Conservation (phyloP, 345 rosid species). For the Lepidium didymum region DNA sequence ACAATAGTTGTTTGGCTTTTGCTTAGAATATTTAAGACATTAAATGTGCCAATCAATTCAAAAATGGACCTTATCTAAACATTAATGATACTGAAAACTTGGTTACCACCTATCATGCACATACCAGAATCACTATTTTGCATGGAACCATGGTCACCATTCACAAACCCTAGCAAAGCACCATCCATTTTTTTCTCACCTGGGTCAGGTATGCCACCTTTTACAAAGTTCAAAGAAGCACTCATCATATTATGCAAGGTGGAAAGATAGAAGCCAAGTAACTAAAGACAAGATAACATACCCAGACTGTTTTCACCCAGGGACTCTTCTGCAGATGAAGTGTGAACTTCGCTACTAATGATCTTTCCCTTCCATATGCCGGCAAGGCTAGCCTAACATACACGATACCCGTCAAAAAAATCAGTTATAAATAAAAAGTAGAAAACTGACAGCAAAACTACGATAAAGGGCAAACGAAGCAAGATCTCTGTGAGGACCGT, state of each 20-base stretch:
- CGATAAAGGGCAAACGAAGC: neutral
- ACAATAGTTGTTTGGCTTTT: neutral
- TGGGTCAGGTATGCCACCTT: neutral
- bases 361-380: constrained; percentile 70
- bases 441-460: neutral
- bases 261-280: neutral
- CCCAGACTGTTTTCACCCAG: constrained; percentile 36
- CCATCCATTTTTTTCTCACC: constrained; percentile 34
- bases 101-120: neutral
- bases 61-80: neutral
- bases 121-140: constrained; percentile 12
- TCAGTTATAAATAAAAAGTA: constrained; percentile 16
- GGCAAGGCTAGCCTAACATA: constrained; percentile 42
- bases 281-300: constrained; percentile 16
- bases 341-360: constrained; percentile 49
- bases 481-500: neutral
- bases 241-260: neutral
- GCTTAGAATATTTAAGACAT: neutral
- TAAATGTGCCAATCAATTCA: neutral
- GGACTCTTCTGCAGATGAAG: constrained; percentile 34
- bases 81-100: neutral
- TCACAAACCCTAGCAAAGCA: neutral
- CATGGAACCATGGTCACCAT: constrained; percentile 2
- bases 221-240: constrained; percentile 7
- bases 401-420: neutral